Conservation (phyloP, 192 early-diverging fungal species). For the Chytriomyces confervae region DNA sequence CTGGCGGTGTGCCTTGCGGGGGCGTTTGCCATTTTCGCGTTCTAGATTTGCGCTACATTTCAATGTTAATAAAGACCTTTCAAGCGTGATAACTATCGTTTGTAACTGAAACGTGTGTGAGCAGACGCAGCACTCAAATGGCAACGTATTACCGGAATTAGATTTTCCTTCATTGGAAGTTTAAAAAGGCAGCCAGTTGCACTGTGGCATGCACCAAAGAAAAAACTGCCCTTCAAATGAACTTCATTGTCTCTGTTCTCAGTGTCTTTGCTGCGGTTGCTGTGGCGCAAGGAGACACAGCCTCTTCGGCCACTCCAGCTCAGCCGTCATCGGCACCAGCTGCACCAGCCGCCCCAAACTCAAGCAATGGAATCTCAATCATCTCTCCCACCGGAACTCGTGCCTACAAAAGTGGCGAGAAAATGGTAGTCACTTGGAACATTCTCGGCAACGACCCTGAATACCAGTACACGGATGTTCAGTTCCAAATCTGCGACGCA, state of each 20-base stretch:
- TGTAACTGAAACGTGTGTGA: not conserved
- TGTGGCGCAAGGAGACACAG: not conserved
- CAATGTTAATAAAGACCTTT: conserved; percentile 1
- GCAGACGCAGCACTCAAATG: not conserved
- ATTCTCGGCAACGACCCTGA: not conserved
- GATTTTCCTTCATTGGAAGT: not conserved
- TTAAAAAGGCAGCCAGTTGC: too few relatives aligned
- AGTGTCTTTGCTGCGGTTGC: too few relatives aligned
- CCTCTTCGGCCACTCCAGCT: not conserved
- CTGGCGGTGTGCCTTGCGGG: not conserved
- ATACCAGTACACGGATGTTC: not conserved
- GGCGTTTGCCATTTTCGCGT: not conserved
- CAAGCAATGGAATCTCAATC: not conserved
- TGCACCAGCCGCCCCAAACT: not conserved
- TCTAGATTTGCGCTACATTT: not conserved
- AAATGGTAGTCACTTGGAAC: not conserved
- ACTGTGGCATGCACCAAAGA: too few relatives aligned
- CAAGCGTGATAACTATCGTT: not conserved
- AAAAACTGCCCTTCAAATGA: too few relatives aligned
- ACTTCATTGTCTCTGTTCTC: too few relatives aligned
- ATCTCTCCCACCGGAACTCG: not conserved
- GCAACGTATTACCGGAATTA: not conserved
- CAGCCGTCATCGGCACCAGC: not conserved
- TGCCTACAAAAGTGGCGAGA: not conserved
- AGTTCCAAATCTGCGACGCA: not conserved